Conservation (phyloP, 2,329 filamentous ascomycete species). For the Apiospora phragmitis region DNA sequence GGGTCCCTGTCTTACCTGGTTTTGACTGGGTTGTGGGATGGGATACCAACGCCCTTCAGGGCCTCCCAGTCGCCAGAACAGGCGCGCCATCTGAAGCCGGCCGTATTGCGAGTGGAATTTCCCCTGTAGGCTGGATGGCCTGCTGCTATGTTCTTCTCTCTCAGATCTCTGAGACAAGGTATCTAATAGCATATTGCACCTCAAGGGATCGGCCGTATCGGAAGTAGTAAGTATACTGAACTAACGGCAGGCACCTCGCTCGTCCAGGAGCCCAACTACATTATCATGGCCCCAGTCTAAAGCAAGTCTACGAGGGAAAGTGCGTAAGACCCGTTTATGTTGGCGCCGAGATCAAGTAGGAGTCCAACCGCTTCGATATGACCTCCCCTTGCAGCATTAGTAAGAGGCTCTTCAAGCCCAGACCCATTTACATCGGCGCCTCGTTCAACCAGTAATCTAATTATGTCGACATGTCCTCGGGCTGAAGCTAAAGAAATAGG, state of each 20-base stretch:
- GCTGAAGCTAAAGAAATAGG: slow-evolving; percentile 7
- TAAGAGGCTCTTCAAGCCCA: neutral
- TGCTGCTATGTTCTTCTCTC: too few relatives aligned
- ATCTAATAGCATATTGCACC: too few relatives aligned
- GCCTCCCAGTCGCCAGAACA: neutral
- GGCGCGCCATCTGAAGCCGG: neutral
- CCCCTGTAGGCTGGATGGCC: too few relatives aligned
- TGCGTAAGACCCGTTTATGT: too few relatives aligned
- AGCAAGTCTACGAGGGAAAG: too few relatives aligned
- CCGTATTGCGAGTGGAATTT: neutral
- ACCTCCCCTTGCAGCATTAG: neutral
- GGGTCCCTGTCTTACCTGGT: neutral
- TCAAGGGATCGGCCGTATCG: too few relatives aligned
- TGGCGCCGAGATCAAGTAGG: neutral
- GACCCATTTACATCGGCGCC: neutral
- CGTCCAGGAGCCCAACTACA: too few relatives aligned
- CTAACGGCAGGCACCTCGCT: too few relatives aligned
- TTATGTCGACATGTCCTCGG: neutral
- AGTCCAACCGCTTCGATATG: neutral
- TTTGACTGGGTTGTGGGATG: too few relatives aligned
- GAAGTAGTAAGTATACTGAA: too few relatives aligned
- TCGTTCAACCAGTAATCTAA: neutral
- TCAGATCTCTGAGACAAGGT: too few relatives aligned
- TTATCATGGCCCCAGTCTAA: too few relatives aligned
- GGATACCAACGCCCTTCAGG: neutral